These are phyloP conservation scores for Corinectria fuckeliana DNA, from an alignment of 2,329 filamentous ascomycete species.

Conservation along the genomic window DNA sequence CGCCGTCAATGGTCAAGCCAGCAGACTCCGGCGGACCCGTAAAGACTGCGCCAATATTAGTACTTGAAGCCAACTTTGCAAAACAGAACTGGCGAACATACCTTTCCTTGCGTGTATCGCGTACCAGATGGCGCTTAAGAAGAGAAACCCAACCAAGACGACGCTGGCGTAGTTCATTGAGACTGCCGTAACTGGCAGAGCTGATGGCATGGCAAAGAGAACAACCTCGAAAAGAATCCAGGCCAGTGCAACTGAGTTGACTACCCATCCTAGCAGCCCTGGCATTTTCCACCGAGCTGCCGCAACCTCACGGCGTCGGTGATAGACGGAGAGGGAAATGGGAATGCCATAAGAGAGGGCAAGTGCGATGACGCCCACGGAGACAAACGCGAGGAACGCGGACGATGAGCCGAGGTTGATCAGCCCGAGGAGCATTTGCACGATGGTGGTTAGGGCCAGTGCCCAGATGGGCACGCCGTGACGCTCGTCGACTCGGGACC, in stretches of 20 bases:
- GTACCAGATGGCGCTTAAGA: slow-evolving; percentile 68
- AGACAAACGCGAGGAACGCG: slow-evolving; percentile 80
- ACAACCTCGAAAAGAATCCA: slow-evolving; percentile 77
- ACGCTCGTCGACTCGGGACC: slow-evolving; percentile 68
- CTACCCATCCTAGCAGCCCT: slow-evolving; percentile 64
- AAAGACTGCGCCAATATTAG: slow-evolving; percentile 21
- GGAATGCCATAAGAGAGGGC: slow-evolving; percentile 78
- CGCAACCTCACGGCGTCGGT: slow-evolving; percentile 66
- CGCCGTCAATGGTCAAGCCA: slow-evolving; percentile 12
- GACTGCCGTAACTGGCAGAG: slow-evolving; percentile 60
- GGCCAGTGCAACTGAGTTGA: slow-evolving; percentile 69
- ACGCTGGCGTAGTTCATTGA: slow-evolving; percentile 74
- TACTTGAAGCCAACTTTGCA: not conserved
- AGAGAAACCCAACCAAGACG: slow-evolving; percentile 68
- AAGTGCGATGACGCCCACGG: slow-evolving; percentile 80
- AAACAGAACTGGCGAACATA: not conserved
- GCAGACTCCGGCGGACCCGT: slow-evolving; percentile 34
- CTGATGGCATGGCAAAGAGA: slow-evolving; percentile 77
- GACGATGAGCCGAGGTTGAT: slow-evolving; percentile 81
- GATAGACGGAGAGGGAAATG: slow-evolving; percentile 72
- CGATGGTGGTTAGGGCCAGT: slow-evolving; percentile 68
- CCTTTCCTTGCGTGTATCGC: slow-evolving; percentile 52
- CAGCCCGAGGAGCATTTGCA: slow-evolving; percentile 74
- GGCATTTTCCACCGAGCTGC: slow-evolving; percentile 73
- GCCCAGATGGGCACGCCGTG: slow-evolving; percentile 75